A percentile compares a stretch with the other conserved stretches of the same genome.
phyloP scores from a whole-genome alignment of 352 stramenopile genomes.

The Globisporangium abappressorium region DNA sequence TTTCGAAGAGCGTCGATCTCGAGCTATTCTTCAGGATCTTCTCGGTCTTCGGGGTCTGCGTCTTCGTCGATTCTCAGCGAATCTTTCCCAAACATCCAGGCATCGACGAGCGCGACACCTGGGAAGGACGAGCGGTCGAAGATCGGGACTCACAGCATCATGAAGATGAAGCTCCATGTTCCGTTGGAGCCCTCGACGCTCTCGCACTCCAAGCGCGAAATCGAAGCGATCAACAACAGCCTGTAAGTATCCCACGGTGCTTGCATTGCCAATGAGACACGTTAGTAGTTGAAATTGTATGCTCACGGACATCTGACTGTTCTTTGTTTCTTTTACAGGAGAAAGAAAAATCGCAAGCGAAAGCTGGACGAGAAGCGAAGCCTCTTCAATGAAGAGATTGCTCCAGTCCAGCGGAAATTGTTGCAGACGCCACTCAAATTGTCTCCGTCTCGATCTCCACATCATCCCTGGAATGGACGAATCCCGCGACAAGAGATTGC shows the following conservation, averaged over 20 bases:
- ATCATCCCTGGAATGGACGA: slow-evolving; percentile 45
- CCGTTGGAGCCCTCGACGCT: slow-evolving; percentile 41
- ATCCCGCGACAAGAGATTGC: slow-evolving; percentile 14
- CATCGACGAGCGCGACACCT: slow-evolving; percentile 68
- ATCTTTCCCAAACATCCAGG: slow-evolving; percentile 79
- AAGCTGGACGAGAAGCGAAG: slow-evolving; percentile 47
- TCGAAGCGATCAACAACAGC: slow-evolving; percentile 83
- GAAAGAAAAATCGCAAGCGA: slow-evolving; percentile 58
- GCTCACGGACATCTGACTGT: not conserved
- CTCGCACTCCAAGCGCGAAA: slow-evolving; percentile 56
- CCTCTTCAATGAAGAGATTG: slow-evolving; percentile 19
- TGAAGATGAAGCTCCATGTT: slow-evolving; percentile 77
- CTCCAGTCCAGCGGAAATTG: slow-evolving; percentile 66
- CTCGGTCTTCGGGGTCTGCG: slow-evolving; percentile 11
- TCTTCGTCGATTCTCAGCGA: slow-evolving; percentile 30
- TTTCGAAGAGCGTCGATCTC: slow-evolving; percentile 23
- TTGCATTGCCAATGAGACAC: not conserved
- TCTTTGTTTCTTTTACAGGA: slow-evolving; percentile 23
- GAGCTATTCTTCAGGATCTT: slow-evolving; percentile 31
- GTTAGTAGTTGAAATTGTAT: not conserved
- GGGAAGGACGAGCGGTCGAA: slow-evolving; percentile 65
- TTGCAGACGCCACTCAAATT: slow-evolving; percentile 70
- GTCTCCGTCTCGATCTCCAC: slow-evolving; percentile 27
- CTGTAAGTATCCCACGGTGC: slow-evolving; percentile 34
- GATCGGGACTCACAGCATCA: slow-evolving; percentile 55